phyloP scores from a whole-genome alignment of 768 basidiomycete genomes.

The Trametes cubensis region DNA sequence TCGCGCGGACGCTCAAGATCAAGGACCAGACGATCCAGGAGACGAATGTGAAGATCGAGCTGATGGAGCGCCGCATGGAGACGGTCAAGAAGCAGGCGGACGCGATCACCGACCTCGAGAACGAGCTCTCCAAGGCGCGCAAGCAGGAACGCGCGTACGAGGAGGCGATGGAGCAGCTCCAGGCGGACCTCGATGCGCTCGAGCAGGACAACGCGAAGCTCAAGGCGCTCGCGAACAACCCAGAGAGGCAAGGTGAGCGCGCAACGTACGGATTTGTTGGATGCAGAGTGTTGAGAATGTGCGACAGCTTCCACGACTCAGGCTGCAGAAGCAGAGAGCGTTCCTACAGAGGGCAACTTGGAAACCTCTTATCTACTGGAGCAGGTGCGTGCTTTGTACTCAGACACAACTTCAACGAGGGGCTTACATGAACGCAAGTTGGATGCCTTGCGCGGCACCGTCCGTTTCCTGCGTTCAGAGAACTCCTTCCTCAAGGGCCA shows the following conservation, averaged over 20 bases:
- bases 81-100: constrained; percentile 90
- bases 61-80: constrained; percentile 93
- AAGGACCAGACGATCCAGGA: constrained; percentile 93
- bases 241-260: constrained; percentile 70
- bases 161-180: constrained; percentile 92
- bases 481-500: constrained; percentile 94
- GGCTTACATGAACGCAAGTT: constrained; percentile 49
- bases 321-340: constrained; percentile 58
- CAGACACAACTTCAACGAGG: too few species aligned
- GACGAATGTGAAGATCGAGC: constrained; percentile 86
- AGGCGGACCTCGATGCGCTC: constrained; percentile 81
- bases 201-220: constrained; percentile 89
- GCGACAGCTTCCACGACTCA: constrained; percentile 49
- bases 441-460: constrained; percentile 86
- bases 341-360: constrained; percentile 74
- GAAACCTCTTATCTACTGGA: constrained; percentile 89
- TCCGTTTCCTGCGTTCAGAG: constrained; percentile 91
- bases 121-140: constrained; percentile 74
- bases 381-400: constrained; percentile 55
- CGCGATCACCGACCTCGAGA: constrained; percentile 77
- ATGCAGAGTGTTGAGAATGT: constrained; percentile 15
- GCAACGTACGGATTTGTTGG: not conserved
- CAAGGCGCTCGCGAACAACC: constrained; percentile 64
- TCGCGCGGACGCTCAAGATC: constrained; percentile 80
- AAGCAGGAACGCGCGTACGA: constrained; percentile 91